A percentile compares a stretch with the other conserved stretches of the same genome.
Conservation (phyloP, 495 filamentous ascomycete species). For the Choiromyces venosus region DNA sequence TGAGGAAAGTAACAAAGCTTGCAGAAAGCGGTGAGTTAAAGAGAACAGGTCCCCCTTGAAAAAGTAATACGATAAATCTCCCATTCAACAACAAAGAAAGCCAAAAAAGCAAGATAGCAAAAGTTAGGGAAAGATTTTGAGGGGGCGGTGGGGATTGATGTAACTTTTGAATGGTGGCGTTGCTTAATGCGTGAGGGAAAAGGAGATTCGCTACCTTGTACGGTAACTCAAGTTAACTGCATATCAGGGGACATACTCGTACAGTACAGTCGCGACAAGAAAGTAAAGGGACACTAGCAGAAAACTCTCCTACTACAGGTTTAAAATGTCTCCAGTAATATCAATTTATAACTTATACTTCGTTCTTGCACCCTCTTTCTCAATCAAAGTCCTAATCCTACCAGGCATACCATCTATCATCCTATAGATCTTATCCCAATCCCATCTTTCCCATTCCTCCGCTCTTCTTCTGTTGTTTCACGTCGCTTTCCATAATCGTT, state of each 20-base stretch:
- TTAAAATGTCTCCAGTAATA: too few relatives aligned
- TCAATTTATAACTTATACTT: too few relatives aligned
- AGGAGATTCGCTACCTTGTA: not conserved
- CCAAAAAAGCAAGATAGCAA: constrained; percentile 6
- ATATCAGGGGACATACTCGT: not conserved
- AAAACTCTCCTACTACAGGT: too few relatives aligned
- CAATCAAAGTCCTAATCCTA: too few relatives aligned
- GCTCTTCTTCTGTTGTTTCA: too few relatives aligned
- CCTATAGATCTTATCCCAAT: too few relatives aligned
- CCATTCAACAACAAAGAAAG: constrained; percentile 15
- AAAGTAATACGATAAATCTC: constrained; percentile 11
- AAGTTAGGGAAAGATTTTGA: not conserved
- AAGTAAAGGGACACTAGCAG: too few relatives aligned
- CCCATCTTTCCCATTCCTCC: too few relatives aligned
- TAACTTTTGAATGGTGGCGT: constrained; percentile 1
- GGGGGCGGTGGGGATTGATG: not conserved
- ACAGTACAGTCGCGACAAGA: too few relatives aligned
- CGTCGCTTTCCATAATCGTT: too few relatives aligned
- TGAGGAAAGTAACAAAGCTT: not conserved
- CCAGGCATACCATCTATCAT: too few relatives aligned
- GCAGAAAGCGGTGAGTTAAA: not conserved
- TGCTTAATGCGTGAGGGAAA: not conserved
- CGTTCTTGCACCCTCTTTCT: too few relatives aligned
- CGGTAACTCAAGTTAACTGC: not conserved
- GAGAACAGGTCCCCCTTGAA: not conserved